Base-by-base conservation (phyloP, 441 rosid species). In the Codiaeum variegatum region DNA sequence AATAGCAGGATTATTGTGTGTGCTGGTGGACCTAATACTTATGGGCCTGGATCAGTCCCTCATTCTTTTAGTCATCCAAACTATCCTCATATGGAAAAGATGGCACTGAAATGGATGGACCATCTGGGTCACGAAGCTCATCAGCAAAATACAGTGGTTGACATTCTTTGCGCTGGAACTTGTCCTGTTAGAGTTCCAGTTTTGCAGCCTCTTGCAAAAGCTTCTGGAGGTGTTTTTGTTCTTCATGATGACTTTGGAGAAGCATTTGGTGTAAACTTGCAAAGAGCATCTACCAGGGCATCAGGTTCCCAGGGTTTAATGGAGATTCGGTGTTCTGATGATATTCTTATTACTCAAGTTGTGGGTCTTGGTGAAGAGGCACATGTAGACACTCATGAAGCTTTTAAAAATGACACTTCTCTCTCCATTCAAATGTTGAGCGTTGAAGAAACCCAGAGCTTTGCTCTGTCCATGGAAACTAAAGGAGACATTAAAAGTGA, bases 241-340 rank as follows among this genome's bases (percentile, higher is more conserved):
- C 99, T 95, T 70, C 97, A 92, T 65, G 97, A 95, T 72, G 98
- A 95, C 85, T 92, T 95, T 80, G 97, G 99, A 55, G 99, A 95
- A 85, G 94, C 99, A 70, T 93, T 95, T 77, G 96, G 98, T 60
- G 93, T 95, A 73, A 94, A 92, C 73, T 87, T 95, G 90, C 97
- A 95, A 79, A 87, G 97, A 79, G 98, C 99, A 59, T 86, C 94
- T 74, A 80, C 85, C 23, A 85, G 99, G 78, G 94, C 93, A 26
- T 90, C 96, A 46, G 98, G 93, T 63, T 90, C 95, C 60, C 90
- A 88, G 77, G 98, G 99, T 65, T 80, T 88, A 67, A 79, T 95
- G 85, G 99, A 95, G 78, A 86, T 92, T 78, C 91, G 97, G 69
- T 90, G 98, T 82, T 92, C 99, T 65, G 94, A 93, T 81, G 99